These are phyloP conservation scores for Prunus davidiana DNA, from an alignment of 306 rosid genomes.

Conservation along the genomic window DNA sequence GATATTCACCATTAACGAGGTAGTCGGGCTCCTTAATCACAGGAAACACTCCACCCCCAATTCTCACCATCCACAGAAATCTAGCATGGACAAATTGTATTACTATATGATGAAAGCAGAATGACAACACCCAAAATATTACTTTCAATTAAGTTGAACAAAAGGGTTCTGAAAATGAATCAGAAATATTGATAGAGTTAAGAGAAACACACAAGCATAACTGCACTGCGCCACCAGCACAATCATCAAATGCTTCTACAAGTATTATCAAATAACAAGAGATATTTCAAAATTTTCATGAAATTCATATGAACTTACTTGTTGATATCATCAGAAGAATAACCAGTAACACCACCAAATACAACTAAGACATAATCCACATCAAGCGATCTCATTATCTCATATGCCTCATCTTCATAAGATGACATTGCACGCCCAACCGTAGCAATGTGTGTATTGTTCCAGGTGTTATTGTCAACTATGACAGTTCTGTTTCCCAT, in stretches of 20 bases:
- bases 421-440: slow-evolving; percentile 99
- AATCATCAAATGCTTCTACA: slow-evolving; percentile 3
- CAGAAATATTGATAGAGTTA: neutral
- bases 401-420: slow-evolving; percentile 94
- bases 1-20: slow-evolving; percentile 96
- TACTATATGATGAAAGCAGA: neutral
- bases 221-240: neutral
- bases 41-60: slow-evolving; percentile 97
- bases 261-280: neutral
- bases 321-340: slow-evolving; percentile 98
- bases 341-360: slow-evolving; percentile 98
- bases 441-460: slow-evolving; percentile 97
- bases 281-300: neutral
- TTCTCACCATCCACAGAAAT: slow-evolving; percentile 99
- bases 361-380: slow-evolving; percentile 96
- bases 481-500: slow-evolving; percentile 99
- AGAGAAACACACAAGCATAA: neutral
- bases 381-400: slow-evolving; percentile 88
- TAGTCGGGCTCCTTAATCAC: slow-evolving; percentile 98
- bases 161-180: neutral
- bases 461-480: slow-evolving; percentile 99
- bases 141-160: neutral
- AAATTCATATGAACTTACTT: slow-evolving; percentile 59
- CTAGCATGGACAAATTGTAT: slow-evolving; percentile 37
- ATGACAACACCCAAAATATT: neutral